These are phyloP conservation scores for Musa balbisiana DNA, from an alignment of 202 grass and related monocot species.

Conservation along the genomic window DNA sequence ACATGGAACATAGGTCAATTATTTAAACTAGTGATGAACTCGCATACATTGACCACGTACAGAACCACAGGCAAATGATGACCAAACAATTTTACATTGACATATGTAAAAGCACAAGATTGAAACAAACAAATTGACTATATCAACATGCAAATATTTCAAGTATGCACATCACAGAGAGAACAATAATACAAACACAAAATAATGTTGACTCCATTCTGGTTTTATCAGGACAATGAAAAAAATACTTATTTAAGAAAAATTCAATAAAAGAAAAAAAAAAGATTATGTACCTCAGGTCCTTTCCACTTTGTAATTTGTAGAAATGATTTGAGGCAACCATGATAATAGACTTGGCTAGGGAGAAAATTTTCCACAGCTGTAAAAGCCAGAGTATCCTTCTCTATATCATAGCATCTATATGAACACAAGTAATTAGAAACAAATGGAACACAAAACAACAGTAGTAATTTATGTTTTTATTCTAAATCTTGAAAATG, in stretches of 20 bases:
- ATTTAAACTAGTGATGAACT: neutral
- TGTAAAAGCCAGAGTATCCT: slow-evolving; percentile 86
- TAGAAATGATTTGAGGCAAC: slow-evolving; percentile 93
- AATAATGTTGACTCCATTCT: neutral
- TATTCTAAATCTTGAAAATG: neutral
- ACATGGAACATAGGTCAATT: neutral
- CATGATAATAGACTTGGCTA: slow-evolving; percentile 83
- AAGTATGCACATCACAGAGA: neutral
- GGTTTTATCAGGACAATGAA: neutral
- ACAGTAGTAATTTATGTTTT: slow-evolving; percentile 1
- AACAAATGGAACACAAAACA: slow-evolving; percentile 8
- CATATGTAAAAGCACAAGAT: neutral
- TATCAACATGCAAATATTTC: neutral
- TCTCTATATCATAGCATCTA: slow-evolving; percentile 87
- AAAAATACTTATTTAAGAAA: neutral
- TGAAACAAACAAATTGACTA: neutral
- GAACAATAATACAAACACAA: neutral
- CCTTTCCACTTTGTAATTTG: slow-evolving; percentile 99
- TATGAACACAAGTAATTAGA: slow-evolving; percentile 29
- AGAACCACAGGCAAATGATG: neutral
- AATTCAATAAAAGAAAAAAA: neutral
- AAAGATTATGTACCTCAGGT: slow-evolving; percentile 50
- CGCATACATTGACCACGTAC: neutral
- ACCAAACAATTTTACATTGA: neutral
- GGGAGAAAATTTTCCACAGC: slow-evolving; percentile 76